phyloP scores from a whole-genome alignment of 1,284 basidiomycete species.

The Bjerkandera adusta region DNA sequence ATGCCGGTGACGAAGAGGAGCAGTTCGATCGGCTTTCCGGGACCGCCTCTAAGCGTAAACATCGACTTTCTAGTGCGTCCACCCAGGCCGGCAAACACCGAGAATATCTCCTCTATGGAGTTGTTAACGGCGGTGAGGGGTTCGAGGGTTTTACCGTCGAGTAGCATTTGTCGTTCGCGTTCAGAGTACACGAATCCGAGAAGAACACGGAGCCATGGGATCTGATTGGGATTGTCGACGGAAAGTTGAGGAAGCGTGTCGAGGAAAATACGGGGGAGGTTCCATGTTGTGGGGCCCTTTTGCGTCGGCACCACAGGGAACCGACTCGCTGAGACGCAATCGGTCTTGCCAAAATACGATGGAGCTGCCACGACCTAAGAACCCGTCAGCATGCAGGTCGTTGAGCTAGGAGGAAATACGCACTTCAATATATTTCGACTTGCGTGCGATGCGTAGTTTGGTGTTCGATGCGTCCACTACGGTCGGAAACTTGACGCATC shows the following conservation, averaged over 20 bases:
- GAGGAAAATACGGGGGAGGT: constrained; percentile 41
- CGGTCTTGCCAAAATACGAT: too few species aligned
- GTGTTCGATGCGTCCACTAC: constrained; percentile 30
- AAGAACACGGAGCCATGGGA: constrained; percentile 32
- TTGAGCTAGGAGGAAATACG: constrained; percentile 23
- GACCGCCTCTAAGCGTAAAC: too few species aligned
- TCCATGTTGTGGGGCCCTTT: constrained; percentile 29
- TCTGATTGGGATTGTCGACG: constrained; percentile 12
- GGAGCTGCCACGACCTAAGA: too few species aligned
- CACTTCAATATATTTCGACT: constrained; percentile 53
- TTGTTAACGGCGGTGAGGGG: constrained; percentile 33
- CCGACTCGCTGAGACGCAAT: constrained; percentile 32
- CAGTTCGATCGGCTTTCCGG: constrained; percentile 27
- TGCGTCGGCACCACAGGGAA: constrained; percentile 27
- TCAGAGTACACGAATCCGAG: constrained; percentile 30
- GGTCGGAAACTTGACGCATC: constrained; percentile 34
- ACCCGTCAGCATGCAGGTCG: too few species aligned
- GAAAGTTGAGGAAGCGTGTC: constrained; percentile 33
- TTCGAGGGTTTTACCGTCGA: constrained; percentile 19
- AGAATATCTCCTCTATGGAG: constrained; percentile 18
- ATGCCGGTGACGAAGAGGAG: constrained; percentile 40
- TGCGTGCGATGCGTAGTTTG: constrained; percentile 46
- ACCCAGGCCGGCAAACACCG: constrained; percentile 23
- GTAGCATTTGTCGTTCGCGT: constrained; percentile 23
- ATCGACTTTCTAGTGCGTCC: constrained; percentile 30